A percentile compares a stretch with the other conserved stretches of the same genome.
Conservation (phyloP, 257 asterid genomes). For the Voacanga thouarsii region DNA sequence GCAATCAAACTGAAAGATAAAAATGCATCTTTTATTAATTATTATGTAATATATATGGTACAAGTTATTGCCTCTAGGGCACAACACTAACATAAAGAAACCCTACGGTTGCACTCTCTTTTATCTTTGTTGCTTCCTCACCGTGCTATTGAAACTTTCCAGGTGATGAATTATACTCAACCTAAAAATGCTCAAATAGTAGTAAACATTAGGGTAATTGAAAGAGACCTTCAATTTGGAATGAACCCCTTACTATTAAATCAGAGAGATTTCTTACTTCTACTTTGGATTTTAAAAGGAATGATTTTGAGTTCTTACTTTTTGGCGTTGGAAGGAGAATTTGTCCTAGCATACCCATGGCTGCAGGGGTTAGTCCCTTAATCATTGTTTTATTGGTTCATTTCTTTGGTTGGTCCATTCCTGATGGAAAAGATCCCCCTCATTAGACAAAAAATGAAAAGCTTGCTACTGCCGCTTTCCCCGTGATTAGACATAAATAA, state of each 20-base stretch:
- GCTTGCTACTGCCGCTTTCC: too few species aligned
- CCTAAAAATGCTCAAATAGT: constrained; percentile 35
- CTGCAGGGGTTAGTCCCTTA: constrained; percentile 19
- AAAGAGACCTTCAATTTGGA: constrained; percentile 35
- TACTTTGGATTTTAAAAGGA: constrained; percentile 37
- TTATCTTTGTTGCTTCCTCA: constrained; percentile 40
- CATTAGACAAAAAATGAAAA: constrained; percentile 19
- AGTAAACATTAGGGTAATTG: constrained; percentile 38
- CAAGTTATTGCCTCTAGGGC: too few species aligned
- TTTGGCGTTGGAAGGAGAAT: constrained; percentile 51
- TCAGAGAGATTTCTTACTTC: constrained; percentile 38
- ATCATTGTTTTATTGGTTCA: constrained; percentile 30
- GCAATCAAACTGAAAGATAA: too few species aligned
- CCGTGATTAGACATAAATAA: constrained; percentile 14
- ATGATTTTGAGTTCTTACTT: constrained; percentile 39
- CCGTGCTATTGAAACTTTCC: constrained; percentile 31
- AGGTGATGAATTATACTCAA: constrained; percentile 32
- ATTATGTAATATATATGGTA: too few species aligned
- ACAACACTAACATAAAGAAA: too few species aligned
- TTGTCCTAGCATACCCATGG: constrained; percentile 48
- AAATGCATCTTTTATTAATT: too few species aligned
- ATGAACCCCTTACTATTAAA: constrained; percentile 27
- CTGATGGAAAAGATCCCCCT: constrained; percentile 6
- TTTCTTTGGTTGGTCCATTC: constrained; percentile 34
- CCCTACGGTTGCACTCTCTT: constrained; percentile 50